Conservation (phyloP, 2,329 filamentous ascomycete species). For the Aspergillus candidus region DNA sequence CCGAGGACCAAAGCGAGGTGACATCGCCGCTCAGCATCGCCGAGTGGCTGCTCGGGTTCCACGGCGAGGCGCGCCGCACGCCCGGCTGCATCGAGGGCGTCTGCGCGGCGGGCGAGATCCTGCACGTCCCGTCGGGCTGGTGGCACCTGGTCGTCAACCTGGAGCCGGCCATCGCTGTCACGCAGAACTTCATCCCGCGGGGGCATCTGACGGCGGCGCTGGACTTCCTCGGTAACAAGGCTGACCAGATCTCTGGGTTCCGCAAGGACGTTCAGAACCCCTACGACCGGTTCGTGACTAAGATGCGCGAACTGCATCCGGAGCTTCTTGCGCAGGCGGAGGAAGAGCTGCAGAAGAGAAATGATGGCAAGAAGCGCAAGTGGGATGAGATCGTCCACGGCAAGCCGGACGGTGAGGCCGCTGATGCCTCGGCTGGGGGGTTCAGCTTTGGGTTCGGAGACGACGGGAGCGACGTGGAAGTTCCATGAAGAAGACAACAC, state of each 20-base stretch:
- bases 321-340: constrained; percentile 62
- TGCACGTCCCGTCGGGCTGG: constrained; percentile 92
- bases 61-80: constrained; percentile 68
- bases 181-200: constrained; percentile 86
- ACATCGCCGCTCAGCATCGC: constrained; percentile 90
- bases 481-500: constrained; percentile 28
- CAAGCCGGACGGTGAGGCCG: constrained; percentile 34
- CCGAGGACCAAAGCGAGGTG: constrained; percentile 82
- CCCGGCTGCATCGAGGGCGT: constrained; percentile 80
- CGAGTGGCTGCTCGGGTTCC: constrained; percentile 92
- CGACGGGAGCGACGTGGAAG: constrained; percentile 50
- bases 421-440: constrained; percentile 30
- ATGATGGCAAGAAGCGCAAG: constrained; percentile 65
- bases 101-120: constrained; percentile 73
- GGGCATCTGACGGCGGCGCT: constrained; percentile 69
- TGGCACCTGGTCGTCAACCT: constrained; percentile 95
- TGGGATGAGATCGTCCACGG: constrained; percentile 74
- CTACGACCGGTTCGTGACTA: constrained; percentile 66
- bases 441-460: constrained; percentile 62
- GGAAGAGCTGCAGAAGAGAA: constrained; percentile 57
- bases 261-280: constrained; percentile 63
- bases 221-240: constrained; percentile 71
- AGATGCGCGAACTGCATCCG: constrained; percentile 58
- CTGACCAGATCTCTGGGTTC: constrained; percentile 85
- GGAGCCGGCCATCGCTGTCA: constrained; percentile 76